phyloP scores from a whole-genome alignment of 2,329 filamentous ascomycete genomes.

The Fusarium tjaetaba region DNA sequence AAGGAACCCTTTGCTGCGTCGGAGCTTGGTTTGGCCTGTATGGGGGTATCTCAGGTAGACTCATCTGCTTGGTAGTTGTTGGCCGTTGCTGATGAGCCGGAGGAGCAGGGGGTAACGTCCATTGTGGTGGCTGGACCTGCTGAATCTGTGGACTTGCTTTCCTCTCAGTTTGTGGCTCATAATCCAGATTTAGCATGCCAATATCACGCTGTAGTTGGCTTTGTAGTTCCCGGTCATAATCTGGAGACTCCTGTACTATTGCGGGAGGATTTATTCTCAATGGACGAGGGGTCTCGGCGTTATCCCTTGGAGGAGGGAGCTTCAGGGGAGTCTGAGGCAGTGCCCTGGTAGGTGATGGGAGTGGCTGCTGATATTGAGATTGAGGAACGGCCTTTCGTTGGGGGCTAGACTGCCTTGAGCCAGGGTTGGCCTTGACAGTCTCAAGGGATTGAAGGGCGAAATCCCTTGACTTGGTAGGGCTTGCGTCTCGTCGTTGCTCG shows the following conservation, averaged over 20 bases:
- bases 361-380: conserved; percentile 23
- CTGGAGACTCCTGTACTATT: conserved; percentile 61
- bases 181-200: conserved; percentile 62
- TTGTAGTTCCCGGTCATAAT: conserved; percentile 69
- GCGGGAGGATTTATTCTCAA: conserved; percentile 59
- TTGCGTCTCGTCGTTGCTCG: conserved; percentile 61
- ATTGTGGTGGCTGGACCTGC: conserved; percentile 21
- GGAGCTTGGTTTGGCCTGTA: conserved; percentile 56
- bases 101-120: conserved; percentile 44
- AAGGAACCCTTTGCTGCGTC: conserved; percentile 43
- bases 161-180: conserved; percentile 31
- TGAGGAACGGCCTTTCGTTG: conserved; percentile 64
- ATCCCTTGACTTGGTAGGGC: conserved; percentile 63
- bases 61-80: conserved; percentile 55
- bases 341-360: conserved; percentile 65
- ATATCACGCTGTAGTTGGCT: conserved; percentile 73
- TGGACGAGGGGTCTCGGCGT: conserved; percentile 59
- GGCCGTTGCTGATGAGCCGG: conserved; percentile 50
- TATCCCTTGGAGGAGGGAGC: conserved; percentile 41
- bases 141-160: conserved; percentile 21
- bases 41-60: conserved; percentile 65
- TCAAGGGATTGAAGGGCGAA: conserved; percentile 58
- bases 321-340: conserved; percentile 59
- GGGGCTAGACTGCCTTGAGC: conserved; percentile 68
- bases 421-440: conserved; percentile 64